Evolutionary conservation across 208 protist genomes (phyloP), one percentile per base, ranked within the genome.

Genomic region (Wallacemonas sp.): DNA sequence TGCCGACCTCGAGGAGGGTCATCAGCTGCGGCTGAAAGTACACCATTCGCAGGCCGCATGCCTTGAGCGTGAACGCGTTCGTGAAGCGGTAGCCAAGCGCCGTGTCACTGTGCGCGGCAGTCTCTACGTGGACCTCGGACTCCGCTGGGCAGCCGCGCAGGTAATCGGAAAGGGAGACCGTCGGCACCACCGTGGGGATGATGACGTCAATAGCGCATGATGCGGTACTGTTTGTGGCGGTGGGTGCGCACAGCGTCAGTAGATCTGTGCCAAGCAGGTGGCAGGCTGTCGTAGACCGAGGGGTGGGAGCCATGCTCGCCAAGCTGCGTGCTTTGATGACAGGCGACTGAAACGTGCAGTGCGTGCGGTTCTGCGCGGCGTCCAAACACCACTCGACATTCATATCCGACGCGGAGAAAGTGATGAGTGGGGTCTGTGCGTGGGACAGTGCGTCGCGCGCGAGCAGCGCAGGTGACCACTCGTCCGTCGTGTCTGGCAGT

Each of bases 91-190:
- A 74, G 3, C 79, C 79, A 33, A 17, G 13, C 13, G 46, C 5
- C 1, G 46, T 60, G 26, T 37, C 63, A 59, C 61, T 71, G n/a
- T 6, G 42, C 9, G 42, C 42, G 42, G 6, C 10, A 21, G 10
- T 12, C 13, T 9, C 9, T 6, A 34, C 5, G 21, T 19, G 48
- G 34, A 55, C 3, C 4, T 6, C n/a, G n/a, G n/a, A n/a, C 48
- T 55, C 24, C 6, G 26, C 55, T 9, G 55, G 15, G 36, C 41
- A 53, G 52, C 39, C 30, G 13, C 39, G n/a, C 36, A 78, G 50
- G 66, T 73, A 83, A 55, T 83, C 77, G 22, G 67, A 71, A 30
- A 58, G 27, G 13, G 77, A 78, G 2, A 83, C 34, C 26, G 69
- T 62, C 0, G 77, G 68, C 37, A 53, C 44, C 5, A 58, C 36